These are phyloP conservation scores for Tulasnella sp. DNA, from an alignment of 768 basidiomycete species.

Conservation along the genomic window DNA sequence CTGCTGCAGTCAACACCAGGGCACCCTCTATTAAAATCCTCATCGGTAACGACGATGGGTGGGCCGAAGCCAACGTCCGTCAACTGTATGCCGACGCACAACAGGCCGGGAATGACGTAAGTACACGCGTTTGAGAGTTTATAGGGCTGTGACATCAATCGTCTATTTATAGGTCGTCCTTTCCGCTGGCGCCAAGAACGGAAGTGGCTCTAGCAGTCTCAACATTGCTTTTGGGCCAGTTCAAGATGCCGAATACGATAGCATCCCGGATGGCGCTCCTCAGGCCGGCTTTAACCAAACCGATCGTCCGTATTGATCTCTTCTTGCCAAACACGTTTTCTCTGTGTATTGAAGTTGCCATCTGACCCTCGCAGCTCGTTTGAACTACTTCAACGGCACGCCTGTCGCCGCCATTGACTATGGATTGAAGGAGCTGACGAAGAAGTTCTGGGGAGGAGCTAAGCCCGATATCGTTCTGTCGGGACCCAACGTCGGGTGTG, in stretches of 20 bases:
- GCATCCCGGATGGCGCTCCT: not conserved
- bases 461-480: slow-evolving; percentile 26
- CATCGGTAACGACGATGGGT: slow-evolving; percentile 32
- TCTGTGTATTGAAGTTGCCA: not conserved
- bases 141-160: not conserved
- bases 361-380: slow-evolving; percentile 3
- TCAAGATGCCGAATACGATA: slow-evolving; percentile 5
- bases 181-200: slow-evolving; percentile 9
- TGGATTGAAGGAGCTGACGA: slow-evolving; percentile 10
- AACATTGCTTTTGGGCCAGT: not conserved
- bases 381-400: slow-evolving; percentile 29
- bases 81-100: slow-evolving; percentile 14
- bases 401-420: slow-evolving; percentile 29
- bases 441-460: slow-evolving; percentile 11
- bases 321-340: not conserved
- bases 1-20: not conserved
- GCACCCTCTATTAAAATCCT: slow-evolving; percentile 15
- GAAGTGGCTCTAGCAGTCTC: slow-evolving; percentile 28
- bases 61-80: slow-evolving; percentile 32
- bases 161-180: not conserved
- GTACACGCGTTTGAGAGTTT: not conserved
- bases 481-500: slow-evolving; percentile 29
- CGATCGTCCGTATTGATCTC: slow-evolving; percentile 10
- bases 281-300: not conserved
- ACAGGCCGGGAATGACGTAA: not conserved